Evolutionary conservation across 148 eudicot species (phyloP).

Genomic region (Chenopodium suecicum): DNA sequence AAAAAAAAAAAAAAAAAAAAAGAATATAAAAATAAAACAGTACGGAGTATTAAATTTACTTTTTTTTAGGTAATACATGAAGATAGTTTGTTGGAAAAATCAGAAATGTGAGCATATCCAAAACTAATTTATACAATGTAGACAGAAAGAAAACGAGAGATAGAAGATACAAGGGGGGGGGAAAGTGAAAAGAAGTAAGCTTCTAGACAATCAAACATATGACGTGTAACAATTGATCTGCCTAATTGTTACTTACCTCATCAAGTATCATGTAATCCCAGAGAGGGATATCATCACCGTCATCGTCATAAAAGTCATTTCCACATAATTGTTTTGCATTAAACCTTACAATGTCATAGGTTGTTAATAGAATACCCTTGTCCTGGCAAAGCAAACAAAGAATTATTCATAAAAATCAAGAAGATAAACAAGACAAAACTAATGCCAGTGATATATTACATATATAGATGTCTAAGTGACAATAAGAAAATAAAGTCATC

Average conservation of each 20-base stretch:
- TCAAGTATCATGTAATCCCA: conserved; percentile 99
- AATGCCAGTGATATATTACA: neutral
- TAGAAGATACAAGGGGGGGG: neutral
- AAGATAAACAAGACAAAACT: neutral
- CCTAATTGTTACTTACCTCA: conserved; percentile 49
- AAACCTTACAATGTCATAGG: conserved; percentile 90
- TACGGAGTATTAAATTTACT: too few relatives aligned
- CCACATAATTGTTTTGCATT: conserved; percentile 67
- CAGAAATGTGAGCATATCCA: neutral
- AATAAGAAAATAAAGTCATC: neutral
- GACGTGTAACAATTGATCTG: neutral
- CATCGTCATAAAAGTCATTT: conserved; percentile 42
- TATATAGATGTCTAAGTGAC: neutral
- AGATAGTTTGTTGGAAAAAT: neutral
- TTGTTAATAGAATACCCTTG: conserved; percentile 85
- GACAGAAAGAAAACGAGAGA: neutral
- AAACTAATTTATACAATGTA: neutral
- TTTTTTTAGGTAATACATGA: too few relatives aligned
- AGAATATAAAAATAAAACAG: too few relatives aligned
- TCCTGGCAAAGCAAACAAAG: conserved; percentile 50
- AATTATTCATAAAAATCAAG: neutral
- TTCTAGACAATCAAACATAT: neutral
- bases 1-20: too few relatives aligned
- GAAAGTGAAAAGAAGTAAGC: neutral
- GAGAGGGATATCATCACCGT: conserved; percentile 60